A percentile compares a stretch with the other conserved stretches of the same genome.
These are phyloP conservation scores for Rhizomucor miehei DNA, from an alignment of 371 early-diverging fungal species.

Conservation along the genomic window DNA sequence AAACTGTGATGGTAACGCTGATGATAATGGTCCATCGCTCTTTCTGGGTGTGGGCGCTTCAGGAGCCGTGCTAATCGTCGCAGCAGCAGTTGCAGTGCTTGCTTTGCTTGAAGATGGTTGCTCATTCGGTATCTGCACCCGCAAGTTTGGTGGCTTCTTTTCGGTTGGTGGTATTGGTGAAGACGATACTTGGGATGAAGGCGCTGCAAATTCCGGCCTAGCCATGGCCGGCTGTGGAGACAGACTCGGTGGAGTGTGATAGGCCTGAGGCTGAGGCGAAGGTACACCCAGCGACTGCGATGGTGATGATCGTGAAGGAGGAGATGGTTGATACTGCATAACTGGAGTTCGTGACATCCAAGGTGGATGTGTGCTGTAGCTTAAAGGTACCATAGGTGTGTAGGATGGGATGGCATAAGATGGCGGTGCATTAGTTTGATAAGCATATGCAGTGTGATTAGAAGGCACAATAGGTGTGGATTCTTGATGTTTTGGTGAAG, in stretches of 20 bases:
- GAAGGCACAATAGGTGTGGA: no score
- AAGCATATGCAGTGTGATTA: no score
- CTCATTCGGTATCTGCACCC: slow-evolving; percentile 43
- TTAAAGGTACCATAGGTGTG: no score
- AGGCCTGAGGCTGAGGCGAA: slow-evolving; percentile 6
- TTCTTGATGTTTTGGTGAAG: no score
- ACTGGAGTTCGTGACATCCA: no score
- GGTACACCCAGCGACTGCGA: not conserved
- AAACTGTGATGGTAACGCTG: slow-evolving; percentile 59
- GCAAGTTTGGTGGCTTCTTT: slow-evolving; percentile 36
- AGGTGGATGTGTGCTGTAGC: no score
- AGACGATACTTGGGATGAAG: slow-evolving; percentile 8
- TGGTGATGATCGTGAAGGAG: no score
- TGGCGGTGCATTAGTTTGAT: not conserved
- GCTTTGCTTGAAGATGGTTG: slow-evolving; percentile 7
- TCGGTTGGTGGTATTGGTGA: slow-evolving; percentile 5
- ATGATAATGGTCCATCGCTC: slow-evolving; percentile 18
- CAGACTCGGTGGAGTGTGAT: slow-evolving; percentile 5
- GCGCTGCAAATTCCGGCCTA: slow-evolving; percentile 5
- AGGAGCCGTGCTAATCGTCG: not conserved
- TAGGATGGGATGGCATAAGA: not conserved
- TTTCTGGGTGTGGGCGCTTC: slow-evolving; percentile 12
- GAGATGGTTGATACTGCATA: no score
- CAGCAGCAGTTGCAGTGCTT: slow-evolving; percentile 7
- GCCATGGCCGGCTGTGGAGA: slow-evolving; percentile 6